Evolutionary conservation across 2,329 filamentous ascomycete genomes (phyloP).

Genomic region (Colletotrichum plurivorum): DNA sequence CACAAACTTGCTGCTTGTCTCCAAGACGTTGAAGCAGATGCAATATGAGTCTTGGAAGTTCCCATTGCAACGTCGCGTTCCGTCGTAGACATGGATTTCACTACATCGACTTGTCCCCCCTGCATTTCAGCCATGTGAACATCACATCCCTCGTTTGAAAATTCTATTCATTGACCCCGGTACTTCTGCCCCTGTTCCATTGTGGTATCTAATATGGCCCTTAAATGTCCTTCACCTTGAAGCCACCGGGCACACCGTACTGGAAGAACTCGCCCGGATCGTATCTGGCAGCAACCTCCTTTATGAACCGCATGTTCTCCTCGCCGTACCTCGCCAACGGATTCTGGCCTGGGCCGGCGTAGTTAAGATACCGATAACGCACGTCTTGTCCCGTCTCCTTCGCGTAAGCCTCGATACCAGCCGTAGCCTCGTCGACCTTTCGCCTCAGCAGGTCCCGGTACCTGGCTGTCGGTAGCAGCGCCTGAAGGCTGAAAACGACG

Average conservation of each 20-base stretch:
- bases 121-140: no score
- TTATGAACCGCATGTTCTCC: constrained; percentile 48
- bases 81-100: no score
- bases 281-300: constrained; percentile 48
- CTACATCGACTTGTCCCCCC: no score
- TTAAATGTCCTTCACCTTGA: constrained; percentile 19
- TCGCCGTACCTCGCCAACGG: constrained; percentile 50
- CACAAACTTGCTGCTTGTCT: no score
- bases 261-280: constrained; percentile 52
- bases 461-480: not conserved
- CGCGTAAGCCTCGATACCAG: constrained; percentile 16
- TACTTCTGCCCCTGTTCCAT: no score
- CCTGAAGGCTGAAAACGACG: constrained; percentile 10
- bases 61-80: no score
- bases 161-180: no score
- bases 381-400: constrained; percentile 4
- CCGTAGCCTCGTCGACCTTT: not conserved
- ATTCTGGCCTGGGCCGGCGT: constrained; percentile 49
- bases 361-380: constrained; percentile 54
- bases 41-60: no score
- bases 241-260: constrained; percentile 49
- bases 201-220: no score
- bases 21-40: no score
- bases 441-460: not conserved
- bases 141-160: no score